Base-by-base conservation (phyloP, 768 basidiomycete species). In the Russula sp. region DNA sequence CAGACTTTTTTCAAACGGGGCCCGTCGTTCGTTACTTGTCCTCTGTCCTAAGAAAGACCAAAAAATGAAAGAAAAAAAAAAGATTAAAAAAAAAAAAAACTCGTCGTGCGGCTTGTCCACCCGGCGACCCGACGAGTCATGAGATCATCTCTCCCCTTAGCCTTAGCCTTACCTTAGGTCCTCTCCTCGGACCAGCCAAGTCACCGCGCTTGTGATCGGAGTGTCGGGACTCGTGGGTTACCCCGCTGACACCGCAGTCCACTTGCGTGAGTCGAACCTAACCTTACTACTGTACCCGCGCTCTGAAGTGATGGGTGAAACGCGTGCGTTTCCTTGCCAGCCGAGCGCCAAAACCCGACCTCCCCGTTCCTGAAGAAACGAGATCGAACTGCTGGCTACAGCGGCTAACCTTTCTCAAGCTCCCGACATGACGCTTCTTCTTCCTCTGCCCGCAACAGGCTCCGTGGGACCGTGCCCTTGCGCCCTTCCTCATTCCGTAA, bases 401-500 rank as follows among this genome's bases (percentile, higher is more conserved):
- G 54, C 64, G 64, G 64, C 64, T 65, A 65, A 65, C 64, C 64
- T 65, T n/a, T 65, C 64, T 57, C 59, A 56, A 65, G 59, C 59
- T 30, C 59, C 50, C 55, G 49, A 61, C 64, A 57, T 46, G 64
- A 65, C 61, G 32, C 58, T 54, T 30, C 62, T n/a, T 52, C 51
- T 38, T 54, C 36, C 54, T 42, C 49, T 36, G 51, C 57, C 60
- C 51, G 49, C 60, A 65, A 61, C 64, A 65, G 64, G 26, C 64
- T 65, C 64, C 64, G 64, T 61, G 60, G 55, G 55, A 61, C 59
- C 55, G 54, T 57, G 38, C 54, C 64, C 55, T 65, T 65, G 50
- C 64, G 64, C 64, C 64, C 64, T 65, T 61, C n/a, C 64, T 57
- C 60, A 32, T 65, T 65, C 64, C 64, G 64, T 65, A 65, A 65